phyloP scores from a whole-genome alignment of 83 land plant species.

The Larix sibirica region DNA sequence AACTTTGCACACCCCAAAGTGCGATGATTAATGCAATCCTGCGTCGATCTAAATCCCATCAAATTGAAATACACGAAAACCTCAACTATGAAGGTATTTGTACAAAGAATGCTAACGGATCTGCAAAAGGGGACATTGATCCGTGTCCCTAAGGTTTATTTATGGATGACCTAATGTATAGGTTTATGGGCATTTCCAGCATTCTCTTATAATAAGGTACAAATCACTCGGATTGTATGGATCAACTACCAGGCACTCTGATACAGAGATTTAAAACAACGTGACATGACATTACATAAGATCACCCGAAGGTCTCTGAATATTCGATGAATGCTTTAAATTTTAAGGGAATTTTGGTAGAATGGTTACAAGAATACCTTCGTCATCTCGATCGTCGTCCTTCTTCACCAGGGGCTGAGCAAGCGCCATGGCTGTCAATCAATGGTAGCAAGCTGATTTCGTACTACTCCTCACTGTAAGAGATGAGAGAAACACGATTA shows the following conservation, averaged over 20 bases:
- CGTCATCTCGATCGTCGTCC: conserved; percentile 98
- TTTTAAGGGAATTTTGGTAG: no score
- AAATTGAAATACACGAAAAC: background rate
- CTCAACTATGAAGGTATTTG: background rate
- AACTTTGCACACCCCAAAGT: background rate
- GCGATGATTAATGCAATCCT: background rate
- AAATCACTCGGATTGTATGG: no score
- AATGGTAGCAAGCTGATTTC: background rate
- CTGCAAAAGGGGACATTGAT: background rate
- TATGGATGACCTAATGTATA: background rate
- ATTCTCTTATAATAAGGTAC: background rate
- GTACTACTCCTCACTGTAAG: no score
- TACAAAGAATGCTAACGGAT: conserved; percentile 5
- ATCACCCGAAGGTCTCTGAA: no score
- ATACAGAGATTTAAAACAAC: background rate
- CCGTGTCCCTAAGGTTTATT: no score
- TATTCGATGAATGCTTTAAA: no score
- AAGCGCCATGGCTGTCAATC: conserved; percentile 41
- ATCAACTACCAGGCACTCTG: background rate
- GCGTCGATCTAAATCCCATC: background rate
- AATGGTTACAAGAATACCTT: conserved; percentile 47
- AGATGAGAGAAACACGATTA: no score
- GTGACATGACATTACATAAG: background rate
- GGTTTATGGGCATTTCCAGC: background rate
- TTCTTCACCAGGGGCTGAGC: conserved; percentile 92